phyloP scores from a whole-genome alignment of 1,139 yeast genomes.

The Protomyces inundatus region DNA sequence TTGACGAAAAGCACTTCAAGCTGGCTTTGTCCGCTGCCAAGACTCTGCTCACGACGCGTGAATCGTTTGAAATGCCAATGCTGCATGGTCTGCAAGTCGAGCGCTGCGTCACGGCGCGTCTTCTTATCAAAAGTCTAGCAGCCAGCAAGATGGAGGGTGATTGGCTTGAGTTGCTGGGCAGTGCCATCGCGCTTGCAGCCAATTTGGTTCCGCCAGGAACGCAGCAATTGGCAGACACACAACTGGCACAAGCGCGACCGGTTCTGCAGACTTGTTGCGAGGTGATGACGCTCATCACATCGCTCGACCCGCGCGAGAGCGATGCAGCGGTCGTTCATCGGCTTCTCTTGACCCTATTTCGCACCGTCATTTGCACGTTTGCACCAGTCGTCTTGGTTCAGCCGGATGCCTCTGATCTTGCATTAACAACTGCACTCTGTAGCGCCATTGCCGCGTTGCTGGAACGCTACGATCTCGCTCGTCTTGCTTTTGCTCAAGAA shows the following conservation, averaged over 20 bases:
- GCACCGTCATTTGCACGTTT: neutral
- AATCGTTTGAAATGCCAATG: neutral
- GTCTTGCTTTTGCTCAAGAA: constrained; percentile 4
- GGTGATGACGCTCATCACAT: neutral
- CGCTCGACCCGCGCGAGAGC: no score
- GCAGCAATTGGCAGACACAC: neutral
- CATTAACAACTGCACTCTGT: neutral
- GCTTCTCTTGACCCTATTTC: neutral
- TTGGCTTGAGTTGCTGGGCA: neutral
- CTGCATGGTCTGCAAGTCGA: neutral
- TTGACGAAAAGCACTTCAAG: neutral
- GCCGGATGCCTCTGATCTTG: neutral
- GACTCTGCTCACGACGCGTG: neutral
- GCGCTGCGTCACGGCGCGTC: neutral
- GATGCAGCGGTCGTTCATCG: neutral
- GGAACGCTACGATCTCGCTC: neutral
- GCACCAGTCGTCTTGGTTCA: neutral
- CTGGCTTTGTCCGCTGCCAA: neutral
- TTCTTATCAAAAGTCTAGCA: neutral
- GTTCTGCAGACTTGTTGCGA: neutral
- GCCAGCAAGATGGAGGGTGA: neutral
- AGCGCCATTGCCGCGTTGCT: neutral
- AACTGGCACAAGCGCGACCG: neutral
- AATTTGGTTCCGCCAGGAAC: neutral
- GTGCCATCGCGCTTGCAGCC: neutral